A percentile compares a stretch with the other conserved stretches of the same genome.
phyloP scores from a whole-genome alignment of 495 filamentous ascomycete genomes.

The Haplographium delicatum region DNA sequence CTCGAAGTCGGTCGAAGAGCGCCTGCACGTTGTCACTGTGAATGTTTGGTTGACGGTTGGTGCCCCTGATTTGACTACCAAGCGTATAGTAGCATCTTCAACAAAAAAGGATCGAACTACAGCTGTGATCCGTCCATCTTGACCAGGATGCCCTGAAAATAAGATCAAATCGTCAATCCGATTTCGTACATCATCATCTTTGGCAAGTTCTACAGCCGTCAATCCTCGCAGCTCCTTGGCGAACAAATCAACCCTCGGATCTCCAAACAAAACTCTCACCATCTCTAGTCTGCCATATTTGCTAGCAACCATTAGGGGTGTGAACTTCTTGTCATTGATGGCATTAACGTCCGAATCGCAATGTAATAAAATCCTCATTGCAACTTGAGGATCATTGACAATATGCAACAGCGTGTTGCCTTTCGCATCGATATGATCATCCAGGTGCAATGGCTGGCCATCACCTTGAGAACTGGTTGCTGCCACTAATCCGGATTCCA shows the following conservation, averaged over 20 bases:
- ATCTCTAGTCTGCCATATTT: slow-evolving; percentile 95
- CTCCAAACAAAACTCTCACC: slow-evolving; percentile 81
- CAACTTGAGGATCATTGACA: slow-evolving; percentile 77
- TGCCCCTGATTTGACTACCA: slow-evolving; percentile 91
- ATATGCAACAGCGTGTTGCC: slow-evolving; percentile 94
- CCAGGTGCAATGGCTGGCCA: slow-evolving; percentile 73
- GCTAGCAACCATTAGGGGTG: slow-evolving; percentile 96
- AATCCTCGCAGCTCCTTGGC: slow-evolving; percentile 83
- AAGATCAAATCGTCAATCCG: slow-evolving; percentile 90
- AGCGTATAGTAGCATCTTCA: slow-evolving; percentile 88
- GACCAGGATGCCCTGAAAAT: slow-evolving; percentile 63
- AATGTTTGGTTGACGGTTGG: slow-evolving; percentile 61
- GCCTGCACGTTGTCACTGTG: slow-evolving; percentile 88
- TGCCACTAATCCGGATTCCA: slow-evolving; percentile 67
- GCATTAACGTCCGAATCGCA: slow-evolving; percentile 95
- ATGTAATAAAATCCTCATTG: slow-evolving; percentile 64
- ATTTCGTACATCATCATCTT: slow-evolving; percentile 96
- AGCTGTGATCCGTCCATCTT: slow-evolving; percentile 80
- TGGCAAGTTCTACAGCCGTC: slow-evolving; percentile 93
- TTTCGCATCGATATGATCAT: slow-evolving; percentile 88
- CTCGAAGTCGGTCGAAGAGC: slow-evolving; percentile 89
- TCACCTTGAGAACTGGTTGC: slow-evolving; percentile 73
- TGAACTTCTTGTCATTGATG: slow-evolving; percentile 92
- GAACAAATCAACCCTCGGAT: slow-evolving; percentile 78
- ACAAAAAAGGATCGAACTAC: slow-evolving; percentile 98